Percentiles rank a stretch among this genome's conserved stretches.
Evolutionary conservation across 768 basidiomycete genomes (phyloP).

Genomic region (Xerocomellus dryophilus): DNA sequence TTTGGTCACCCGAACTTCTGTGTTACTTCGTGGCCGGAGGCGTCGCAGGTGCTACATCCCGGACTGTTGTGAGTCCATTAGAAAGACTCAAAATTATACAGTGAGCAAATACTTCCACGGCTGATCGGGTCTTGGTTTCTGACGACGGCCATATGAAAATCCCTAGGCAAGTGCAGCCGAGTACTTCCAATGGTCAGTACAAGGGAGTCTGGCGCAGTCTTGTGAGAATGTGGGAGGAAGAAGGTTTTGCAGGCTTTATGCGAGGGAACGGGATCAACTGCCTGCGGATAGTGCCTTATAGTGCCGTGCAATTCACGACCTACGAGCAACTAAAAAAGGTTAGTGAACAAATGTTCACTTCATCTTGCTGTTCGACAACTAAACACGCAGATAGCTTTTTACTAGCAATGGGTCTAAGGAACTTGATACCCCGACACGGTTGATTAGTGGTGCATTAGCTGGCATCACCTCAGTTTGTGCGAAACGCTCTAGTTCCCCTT

Average conservation of each 20-base stretch:
- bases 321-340: constrained; percentile 92
- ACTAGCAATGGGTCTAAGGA: constrained; percentile 63
- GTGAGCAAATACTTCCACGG: constrained; percentile 45
- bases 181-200: constrained; percentile 60
- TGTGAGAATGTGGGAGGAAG: constrained; percentile 84
- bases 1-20: constrained; percentile 31
- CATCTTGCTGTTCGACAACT: constrained; percentile 17
- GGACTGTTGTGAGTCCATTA: constrained; percentile 89
- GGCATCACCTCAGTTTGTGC: constrained; percentile 93
- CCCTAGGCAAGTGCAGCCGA: constrained; percentile 85
- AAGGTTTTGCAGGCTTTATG: constrained; percentile 92
- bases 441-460: constrained; percentile 85
- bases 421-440: constrained; percentile 84
- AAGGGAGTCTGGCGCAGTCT: constrained; percentile 83
- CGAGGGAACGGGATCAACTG: constrained; percentile 92
- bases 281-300: constrained; percentile 90
- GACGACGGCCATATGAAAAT: constrained; percentile 4
- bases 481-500: constrained; percentile 31
- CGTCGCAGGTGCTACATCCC: constrained; percentile 61
- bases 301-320: constrained; percentile 81
- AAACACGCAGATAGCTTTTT: constrained; percentile 55
- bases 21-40: constrained; percentile 57
- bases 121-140: neutral
- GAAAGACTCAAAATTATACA: constrained; percentile 96
- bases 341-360: constrained; percentile 9